Base-by-base conservation (phyloP, 2,329 filamentous ascomycete genomes). In the Fusarium sp. region DNA sequence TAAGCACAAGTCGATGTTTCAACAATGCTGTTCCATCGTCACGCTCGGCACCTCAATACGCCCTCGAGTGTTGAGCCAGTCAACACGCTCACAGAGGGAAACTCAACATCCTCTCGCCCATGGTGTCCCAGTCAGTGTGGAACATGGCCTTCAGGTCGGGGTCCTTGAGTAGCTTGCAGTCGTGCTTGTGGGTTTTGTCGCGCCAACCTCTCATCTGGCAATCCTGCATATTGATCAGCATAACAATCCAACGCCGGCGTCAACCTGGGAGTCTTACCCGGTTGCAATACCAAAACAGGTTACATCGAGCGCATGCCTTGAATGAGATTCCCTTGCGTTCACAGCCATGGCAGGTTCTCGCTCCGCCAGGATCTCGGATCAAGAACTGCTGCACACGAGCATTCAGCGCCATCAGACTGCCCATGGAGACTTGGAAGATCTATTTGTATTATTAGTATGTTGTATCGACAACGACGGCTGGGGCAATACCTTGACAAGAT, bases 221-320 rank as follows among this genome's bases (percentile, higher is more conserved):
- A 16, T 61, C 56, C 64, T 66, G 16, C 3, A 25, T 3, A 7
- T 4, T 3, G 8, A 34, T 61, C 14, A 61, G 27, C 20, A 37
- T 16, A 11, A 13, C 3, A 5, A 16, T 8, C 6, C n/a, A 14
- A 32, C 18, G 20, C 18, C 6, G 30, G 9, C 4, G 18, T 3
- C 8, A 18, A 20, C 10, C 32, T 18, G 7, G 11, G 9, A 20
- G 8, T 20, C 64, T 43, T 20, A 61, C 64, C 43, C n/a, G 23
- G 32, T 58, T 20, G 35, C 64, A 66, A 27, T 66, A 66, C 30
- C 18, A 66, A 13, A 66, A 66, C 9, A 66, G 16, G 11, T 27
- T 10, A 6, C 64, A 66, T 20, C 9, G 11, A 5, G 20, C 16
- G 7, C 56, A 59, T 10, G 56, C 56, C 25, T 32, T 59, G 7